phyloP scores from a whole-genome alignment of 257 asterid genomes.

The Datura wrightii region DNA sequence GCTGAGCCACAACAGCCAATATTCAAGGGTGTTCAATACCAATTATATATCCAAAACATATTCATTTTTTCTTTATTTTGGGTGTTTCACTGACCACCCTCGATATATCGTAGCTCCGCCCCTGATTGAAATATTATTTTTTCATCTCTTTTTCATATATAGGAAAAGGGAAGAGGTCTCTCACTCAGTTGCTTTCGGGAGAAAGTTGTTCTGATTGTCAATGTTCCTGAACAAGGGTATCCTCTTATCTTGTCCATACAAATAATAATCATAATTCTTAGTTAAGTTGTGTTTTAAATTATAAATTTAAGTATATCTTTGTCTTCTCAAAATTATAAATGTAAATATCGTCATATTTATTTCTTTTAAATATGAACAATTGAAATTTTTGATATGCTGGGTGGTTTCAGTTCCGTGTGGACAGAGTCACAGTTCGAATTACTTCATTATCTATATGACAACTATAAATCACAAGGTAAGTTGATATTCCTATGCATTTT shows the following conservation, averaged over 20 bases:
- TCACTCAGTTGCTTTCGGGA: background rate
- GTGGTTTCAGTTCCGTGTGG: background rate
- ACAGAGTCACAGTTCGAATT: background rate
- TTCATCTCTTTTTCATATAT: background rate
- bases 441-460: background rate
- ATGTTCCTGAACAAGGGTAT: constrained; percentile 27
- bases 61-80: too few species aligned
- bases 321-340: background rate
- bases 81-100: too few species aligned
- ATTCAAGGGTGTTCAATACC: too few species aligned
- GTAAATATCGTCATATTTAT: background rate
- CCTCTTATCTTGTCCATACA: background rate
- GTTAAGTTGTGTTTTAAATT: background rate
- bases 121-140: background rate
- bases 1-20: too few species aligned
- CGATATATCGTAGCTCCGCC: too few species aligned
- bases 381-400: background rate
- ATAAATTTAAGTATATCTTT: background rate
- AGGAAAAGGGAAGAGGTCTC: constrained; percentile 8
- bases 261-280: background rate
- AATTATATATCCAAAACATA: too few species aligned
- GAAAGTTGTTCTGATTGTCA: constrained; percentile 22
- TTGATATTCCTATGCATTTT: background rate
- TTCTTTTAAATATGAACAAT: background rate
- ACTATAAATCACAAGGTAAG: background rate